Evolutionary conservation across 2,329 filamentous ascomycete species (phyloP), one percentile per base, ranked within the genome.

Genomic region (Coniella lustricola): DNA sequence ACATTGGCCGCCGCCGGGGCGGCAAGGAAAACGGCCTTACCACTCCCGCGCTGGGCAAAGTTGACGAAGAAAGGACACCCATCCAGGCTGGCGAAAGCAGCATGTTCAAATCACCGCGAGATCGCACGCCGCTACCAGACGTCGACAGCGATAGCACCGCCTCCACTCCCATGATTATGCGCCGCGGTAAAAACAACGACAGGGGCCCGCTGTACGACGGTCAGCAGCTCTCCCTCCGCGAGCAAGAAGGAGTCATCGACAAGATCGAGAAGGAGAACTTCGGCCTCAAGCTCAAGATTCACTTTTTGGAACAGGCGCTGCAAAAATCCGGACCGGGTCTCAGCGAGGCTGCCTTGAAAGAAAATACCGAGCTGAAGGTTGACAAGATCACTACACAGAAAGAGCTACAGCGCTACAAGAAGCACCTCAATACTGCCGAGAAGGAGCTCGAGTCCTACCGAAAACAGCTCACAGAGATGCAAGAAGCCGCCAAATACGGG

Each of bases 211-310:
- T 95, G 33, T 84, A 90, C 53, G 85, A 93, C 58, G 90, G 90
- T 17, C 95, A 96, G 59, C 85, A 94, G 62, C 76, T 96, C 57
- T 95, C 93, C 1, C 68, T 98, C 50, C 84, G 90, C 53, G 93
- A 98, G 63, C 93, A 98, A 66, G 93, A 97, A 67, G 90, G 89
- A 57, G 86, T 93, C 56, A 91, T 98, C 58, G 88, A 96, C 69
- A 87, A 87, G 62, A 91, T 98, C 59, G 90, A 96, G 63, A 98
- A 98, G 71, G 93, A 97, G 62, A 98, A 98, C 62, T 98, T 97
- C 63, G 89, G 89, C 20, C 75, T 98, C 46, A 97, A 97, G 67
- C 77, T 97, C 58, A 96, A 95, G 67, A 95, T 97, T 46, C 90
- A 97, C 66, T 98, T 95, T 64, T 76, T 98, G 48, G 90, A 98